Conservation (phyloP, 495 filamentous ascomycete genomes). For the Xylaria sp. region DNA sequence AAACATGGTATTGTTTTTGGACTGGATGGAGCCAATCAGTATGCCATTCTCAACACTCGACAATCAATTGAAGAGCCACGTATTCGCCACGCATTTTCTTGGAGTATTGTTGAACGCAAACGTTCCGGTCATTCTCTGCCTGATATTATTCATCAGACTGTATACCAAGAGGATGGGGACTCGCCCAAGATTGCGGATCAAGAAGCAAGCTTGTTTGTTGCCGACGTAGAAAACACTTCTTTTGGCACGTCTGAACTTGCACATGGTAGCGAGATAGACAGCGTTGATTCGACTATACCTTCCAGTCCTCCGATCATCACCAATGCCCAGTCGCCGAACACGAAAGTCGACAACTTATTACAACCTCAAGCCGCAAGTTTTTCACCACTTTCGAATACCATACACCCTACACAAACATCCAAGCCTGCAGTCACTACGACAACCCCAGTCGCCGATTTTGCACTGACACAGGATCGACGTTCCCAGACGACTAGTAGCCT, state of each 20-base stretch:
- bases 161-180: slow-evolving; percentile 35
- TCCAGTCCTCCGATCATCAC: not conserved
- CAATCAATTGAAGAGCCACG: slow-evolving; percentile 44
- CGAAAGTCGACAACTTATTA: not conserved
- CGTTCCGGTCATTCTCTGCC: slow-evolving; percentile 49
- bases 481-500: not conserved
- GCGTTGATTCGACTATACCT: not conserved
- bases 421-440: not conserved
- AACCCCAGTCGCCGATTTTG: not conserved
- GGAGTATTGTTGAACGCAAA: slow-evolving; percentile 56
- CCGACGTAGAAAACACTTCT: slow-evolving; percentile 25
- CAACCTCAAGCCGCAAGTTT: not conserved
- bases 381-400: not conserved
- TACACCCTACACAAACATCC: not conserved
- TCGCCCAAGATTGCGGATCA: slow-evolving; percentile 14
- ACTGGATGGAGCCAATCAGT: slow-evolving; percentile 52
- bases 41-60: slow-evolving; percentile 52
- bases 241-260: not conserved
- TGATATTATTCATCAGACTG: slow-evolving; percentile 52
- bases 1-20: slow-evolving; percentile 70
- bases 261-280: slow-evolving; percentile 14
- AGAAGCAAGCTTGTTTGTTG: slow-evolving; percentile 45
- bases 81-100: slow-evolving; percentile 52
- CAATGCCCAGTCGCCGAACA: not conserved
- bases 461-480: not conserved